Percentiles rank a stretch among this genome's conserved stretches.
phyloP scores from a whole-genome alignment of 805 yeast species.

The Starmerella geochares region DNA sequence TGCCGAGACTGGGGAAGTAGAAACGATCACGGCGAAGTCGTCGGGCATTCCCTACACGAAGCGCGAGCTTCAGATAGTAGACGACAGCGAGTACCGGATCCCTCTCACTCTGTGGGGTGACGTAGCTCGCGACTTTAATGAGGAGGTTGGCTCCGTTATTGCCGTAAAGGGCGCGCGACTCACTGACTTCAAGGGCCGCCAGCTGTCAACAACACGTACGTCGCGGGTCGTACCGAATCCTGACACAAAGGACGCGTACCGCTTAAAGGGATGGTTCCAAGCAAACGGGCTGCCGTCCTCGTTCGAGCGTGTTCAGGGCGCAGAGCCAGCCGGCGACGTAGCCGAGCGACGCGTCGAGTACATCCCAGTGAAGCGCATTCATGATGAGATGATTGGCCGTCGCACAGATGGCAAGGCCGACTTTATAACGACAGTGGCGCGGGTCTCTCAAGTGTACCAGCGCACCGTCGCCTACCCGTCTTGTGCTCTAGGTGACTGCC shows the following conservation, averaged over 20 bases:
- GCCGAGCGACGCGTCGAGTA: conserved; percentile 45
- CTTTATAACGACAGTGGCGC: conserved; percentile 64
- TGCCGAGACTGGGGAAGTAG: conserved; percentile 61
- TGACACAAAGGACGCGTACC: conserved; percentile 77
- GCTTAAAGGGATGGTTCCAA: conserved; percentile 91
- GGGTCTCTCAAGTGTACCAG: conserved; percentile 57
- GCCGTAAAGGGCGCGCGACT: conserved; percentile 88
- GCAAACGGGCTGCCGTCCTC: conserved; percentile 37
- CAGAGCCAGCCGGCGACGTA: conserved; percentile 25
- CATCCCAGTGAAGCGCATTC: conserved; percentile 50
- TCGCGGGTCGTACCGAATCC: conserved; percentile 74
- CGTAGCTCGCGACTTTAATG: conserved; percentile 69
- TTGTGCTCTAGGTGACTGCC: conserved; percentile 66
- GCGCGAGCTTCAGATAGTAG: conserved; percentile 80
- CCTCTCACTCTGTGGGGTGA: conserved; percentile 85
- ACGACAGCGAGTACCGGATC: conserved; percentile 66
- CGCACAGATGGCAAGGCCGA: conserved; percentile 61
- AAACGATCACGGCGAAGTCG: conserved; percentile 70
- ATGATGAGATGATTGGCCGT: conserved; percentile 54
- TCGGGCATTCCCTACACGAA: conserved; percentile 89
- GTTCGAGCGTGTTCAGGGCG: conserved; percentile 9
- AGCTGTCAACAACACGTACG: conserved; percentile 67
- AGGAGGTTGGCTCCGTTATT: conserved; percentile 50
- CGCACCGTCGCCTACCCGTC: conserved; percentile 86
- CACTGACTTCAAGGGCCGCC: conserved; percentile 78